Base-by-base conservation (phyloP, 2,329 filamentous ascomycete genomes). In the Fusarium dimerum region DNA sequence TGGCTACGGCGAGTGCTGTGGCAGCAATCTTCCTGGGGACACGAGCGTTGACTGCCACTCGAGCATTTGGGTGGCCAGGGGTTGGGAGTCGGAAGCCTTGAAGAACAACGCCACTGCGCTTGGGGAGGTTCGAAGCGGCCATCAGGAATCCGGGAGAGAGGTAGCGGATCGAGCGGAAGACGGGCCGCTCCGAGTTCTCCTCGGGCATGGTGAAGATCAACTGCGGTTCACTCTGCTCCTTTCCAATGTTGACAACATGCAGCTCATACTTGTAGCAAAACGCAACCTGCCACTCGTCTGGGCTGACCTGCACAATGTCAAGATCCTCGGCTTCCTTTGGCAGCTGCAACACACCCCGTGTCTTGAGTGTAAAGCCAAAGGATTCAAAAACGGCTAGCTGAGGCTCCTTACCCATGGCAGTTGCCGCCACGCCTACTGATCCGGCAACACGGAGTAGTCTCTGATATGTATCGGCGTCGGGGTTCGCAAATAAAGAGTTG, bases 221-320 rank as follows among this genome's bases (percentile, higher is more conserved):
- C 56, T 73, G 68, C 5, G 82, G 80, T 26, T 79, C 77, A 45
- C 71, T 70, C n/a, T 72, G 64, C 42, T 74, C 72, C 64, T 76
- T 78, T 60, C 69, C 76, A 40, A 90, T 71, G 32, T 82, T 81
- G 62, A 89, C 78, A 36, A 88, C 74, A 71, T 86, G 88, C 45
- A 97, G 79, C 60, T 91, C 85, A 66, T 87, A 78, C 58, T 90
- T 86, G 63, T 88, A 86, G 71, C 89, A 92, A 71, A 91, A 97
- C 3, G 86, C 87, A 48, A 97, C 75, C 60, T 86, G 81, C 68
- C 88, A 94, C 39, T 81, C 76, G 36, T 82, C 78, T 15, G 82
- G 76, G 13, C 78, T 80, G 7, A 78, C 81, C 70, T 89, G 85
- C 6, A 73, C 45, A 43, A 92, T 78, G 66, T 92, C 89, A 46